These are phyloP conservation scores for Piloderma croceum DNA, from an alignment of 768 basidiomycete genomes.

Conservation along the genomic window DNA sequence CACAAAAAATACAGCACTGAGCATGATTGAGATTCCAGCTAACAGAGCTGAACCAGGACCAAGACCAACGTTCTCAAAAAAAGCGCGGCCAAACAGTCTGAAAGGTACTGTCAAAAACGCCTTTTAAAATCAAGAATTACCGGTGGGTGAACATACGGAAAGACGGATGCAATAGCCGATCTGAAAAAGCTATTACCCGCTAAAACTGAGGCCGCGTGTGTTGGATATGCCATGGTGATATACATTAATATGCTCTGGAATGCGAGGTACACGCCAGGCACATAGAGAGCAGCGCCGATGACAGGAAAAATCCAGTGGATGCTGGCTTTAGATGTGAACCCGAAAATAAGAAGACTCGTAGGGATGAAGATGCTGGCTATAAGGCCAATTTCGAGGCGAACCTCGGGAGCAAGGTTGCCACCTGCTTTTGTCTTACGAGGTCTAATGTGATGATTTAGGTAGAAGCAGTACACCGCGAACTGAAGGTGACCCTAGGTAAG, in stretches of 20 bases:
- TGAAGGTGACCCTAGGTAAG: too few relatives aligned
- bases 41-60: conserved; percentile 22
- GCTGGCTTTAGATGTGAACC: conserved; percentile 23
- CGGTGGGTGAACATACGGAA: conserved; percentile 12
- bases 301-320: conserved; percentile 32
- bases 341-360: conserved; percentile 29
- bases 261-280: conserved; percentile 26
- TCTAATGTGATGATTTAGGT: conserved; percentile 18
- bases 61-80: conserved; percentile 20
- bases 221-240: conserved; percentile 26
- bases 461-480: conserved; percentile 16
- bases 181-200: conserved; percentile 31
- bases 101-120: conserved; percentile 1
- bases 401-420: conserved; percentile 19
- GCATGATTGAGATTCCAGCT: conserved; percentile 18
- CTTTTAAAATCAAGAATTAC: not conserved
- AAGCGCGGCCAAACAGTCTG: conserved; percentile 17
- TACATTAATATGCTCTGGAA: conserved; percentile 28
- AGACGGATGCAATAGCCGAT: conserved; percentile 20
- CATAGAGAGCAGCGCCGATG: conserved; percentile 29
- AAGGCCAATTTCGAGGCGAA: conserved; percentile 28
- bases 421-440: conserved; percentile 12
- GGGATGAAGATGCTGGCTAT: conserved; percentile 17
- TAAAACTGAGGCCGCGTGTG: conserved; percentile 27
- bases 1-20: conserved; percentile 21